These are phyloP conservation scores for Sporopachydermia lactativora DNA, from an alignment of 805 yeast genomes.

Conservation along the genomic window DNA sequence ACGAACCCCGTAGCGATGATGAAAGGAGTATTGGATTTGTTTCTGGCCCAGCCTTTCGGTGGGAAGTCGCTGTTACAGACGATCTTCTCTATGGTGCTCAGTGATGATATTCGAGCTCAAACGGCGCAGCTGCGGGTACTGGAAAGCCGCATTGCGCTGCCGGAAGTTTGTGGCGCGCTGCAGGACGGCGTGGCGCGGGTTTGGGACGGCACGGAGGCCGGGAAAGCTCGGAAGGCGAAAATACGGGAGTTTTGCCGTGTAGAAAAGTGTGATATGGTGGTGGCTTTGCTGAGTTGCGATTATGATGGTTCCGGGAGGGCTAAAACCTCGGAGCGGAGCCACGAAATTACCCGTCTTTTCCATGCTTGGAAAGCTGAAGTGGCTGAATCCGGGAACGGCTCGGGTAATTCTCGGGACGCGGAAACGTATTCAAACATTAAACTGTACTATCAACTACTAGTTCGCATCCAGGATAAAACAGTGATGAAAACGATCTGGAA, in stretches of 20 bases:
- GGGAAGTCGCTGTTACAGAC: conserved; percentile 56
- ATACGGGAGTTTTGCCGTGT: background rate
- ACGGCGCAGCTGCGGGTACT: conserved; percentile 37
- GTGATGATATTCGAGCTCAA: conserved; percentile 60
- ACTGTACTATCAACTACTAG: conserved; percentile 45
- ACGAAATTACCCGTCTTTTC: background rate
- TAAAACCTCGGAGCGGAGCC: conserved; percentile 17
- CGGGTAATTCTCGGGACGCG: conserved; percentile 18
- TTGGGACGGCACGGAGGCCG: conserved; percentile 19
- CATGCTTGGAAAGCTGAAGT: conserved; percentile 22
- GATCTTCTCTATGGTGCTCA: conserved; percentile 54
- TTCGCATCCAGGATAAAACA: conserved; percentile 65
- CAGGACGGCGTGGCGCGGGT: conserved; percentile 12
- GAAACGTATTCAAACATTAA: conserved; percentile 38
- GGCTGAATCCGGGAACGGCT: conserved; percentile 12
- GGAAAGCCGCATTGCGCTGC: conserved; percentile 22
- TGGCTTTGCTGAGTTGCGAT: background rate
- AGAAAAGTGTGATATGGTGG: background rate
- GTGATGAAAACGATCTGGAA: conserved; percentile 68
- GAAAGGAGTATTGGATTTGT: conserved; percentile 64
- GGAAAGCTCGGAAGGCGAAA: conserved; percentile 9
- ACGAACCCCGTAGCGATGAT: conserved; percentile 83
- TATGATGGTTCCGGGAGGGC: background rate
- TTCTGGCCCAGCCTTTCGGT: conserved; percentile 70
- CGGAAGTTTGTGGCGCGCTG: conserved; percentile 12